Evolutionary conservation across 2,329 filamentous ascomycete genomes (phyloP), one percentile per base, ranked within the genome.

Genomic region (Neocatenulostroma microsporum): DNA sequence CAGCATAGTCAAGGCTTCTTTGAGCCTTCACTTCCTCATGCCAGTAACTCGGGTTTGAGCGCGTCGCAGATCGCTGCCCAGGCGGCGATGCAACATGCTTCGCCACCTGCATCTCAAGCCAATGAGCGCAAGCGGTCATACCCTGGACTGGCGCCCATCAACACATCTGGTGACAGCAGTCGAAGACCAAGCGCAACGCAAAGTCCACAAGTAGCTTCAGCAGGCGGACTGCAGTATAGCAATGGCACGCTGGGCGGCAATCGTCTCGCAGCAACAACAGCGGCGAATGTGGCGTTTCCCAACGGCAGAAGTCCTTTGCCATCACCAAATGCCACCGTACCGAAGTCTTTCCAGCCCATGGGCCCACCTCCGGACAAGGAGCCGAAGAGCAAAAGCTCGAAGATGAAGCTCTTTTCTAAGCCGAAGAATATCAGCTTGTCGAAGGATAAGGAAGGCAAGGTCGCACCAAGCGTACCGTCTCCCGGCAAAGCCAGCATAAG

Each of bases 51-150:
- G 60, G 52, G 63, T 21, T 52, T 78, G 60, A 61, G 63, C 62
- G 77, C 82, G n/a, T 85, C 82, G 59, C 80, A 85, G 58, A 85
- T 87, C 46, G 84, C 84, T 25, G 83, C 83, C 13, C 83, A 87
- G 61, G 78, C 83, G 8, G 84, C 84, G 37, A 78, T 82, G 53
- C 78, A 84, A 65, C 53, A 55, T 14, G 39, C 54, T 4, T 57
- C 55, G 21, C 54, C 55, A 8, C 51, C 54, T 8, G 34, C 46
- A 7, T 30, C 39, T 8, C 43, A 41, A 23, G 30, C 38, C 25
- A 39, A 46, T 9, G 58, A 60, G 40, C 70, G 84, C 14, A 82
- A 85, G 56, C 74, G 83, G 35, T 87, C 82, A 11, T 80, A 84
- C 57, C 86, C 83, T 0, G 76, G 83, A 7, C 78, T 83, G 5